Conservation (phyloP, 345 rosid genomes). For the Euphorbia pulcherrima region DNA sequence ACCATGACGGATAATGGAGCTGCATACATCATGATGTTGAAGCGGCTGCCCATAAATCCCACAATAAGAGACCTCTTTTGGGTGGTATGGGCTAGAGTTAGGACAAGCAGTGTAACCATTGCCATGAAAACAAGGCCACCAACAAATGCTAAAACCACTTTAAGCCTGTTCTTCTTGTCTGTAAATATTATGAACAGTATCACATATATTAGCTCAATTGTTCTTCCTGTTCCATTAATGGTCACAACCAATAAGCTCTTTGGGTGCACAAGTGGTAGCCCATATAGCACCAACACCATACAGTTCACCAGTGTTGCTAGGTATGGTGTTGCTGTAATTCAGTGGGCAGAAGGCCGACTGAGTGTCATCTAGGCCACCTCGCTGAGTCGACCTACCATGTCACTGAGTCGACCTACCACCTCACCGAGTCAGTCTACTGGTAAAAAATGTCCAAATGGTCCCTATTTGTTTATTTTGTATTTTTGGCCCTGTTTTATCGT, state of each 20-base stretch:
- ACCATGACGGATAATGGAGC: constrained; percentile 82
- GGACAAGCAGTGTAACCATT: constrained; percentile 28
- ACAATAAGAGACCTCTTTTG: constrained; percentile 43
- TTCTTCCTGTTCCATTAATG: constrained; percentile 62
- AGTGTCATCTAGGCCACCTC: too few relatives aligned
- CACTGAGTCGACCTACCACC: too few relatives aligned
- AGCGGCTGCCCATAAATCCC: constrained; percentile 56
- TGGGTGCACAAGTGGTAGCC: constrained; percentile 71
- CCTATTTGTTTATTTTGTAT: too few relatives aligned
- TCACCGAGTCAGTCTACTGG: too few relatives aligned
- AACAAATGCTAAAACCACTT: constrained; percentile 24
- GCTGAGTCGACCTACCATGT: too few relatives aligned
- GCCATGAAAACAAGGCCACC: constrained; percentile 40
- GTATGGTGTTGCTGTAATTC: constrained; percentile 69
- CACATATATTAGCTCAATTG: constrained; percentile 53
- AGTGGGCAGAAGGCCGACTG: too few relatives aligned
- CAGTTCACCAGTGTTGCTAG: constrained; percentile 77
- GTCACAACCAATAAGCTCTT: constrained; percentile 61
- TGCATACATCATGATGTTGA: constrained; percentile 81
- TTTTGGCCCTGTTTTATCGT: too few relatives aligned
- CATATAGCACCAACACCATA: constrained; percentile 74
- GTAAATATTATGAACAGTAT: constrained; percentile 42
- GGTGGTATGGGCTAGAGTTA: constrained; percentile 45
- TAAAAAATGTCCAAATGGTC: too few relatives aligned
- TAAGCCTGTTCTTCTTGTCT: constrained; percentile 35